These are phyloP conservation scores for Penicillium sp. DNA, from an alignment of 2,329 filamentous ascomycete species.

Conservation along the genomic window DNA sequence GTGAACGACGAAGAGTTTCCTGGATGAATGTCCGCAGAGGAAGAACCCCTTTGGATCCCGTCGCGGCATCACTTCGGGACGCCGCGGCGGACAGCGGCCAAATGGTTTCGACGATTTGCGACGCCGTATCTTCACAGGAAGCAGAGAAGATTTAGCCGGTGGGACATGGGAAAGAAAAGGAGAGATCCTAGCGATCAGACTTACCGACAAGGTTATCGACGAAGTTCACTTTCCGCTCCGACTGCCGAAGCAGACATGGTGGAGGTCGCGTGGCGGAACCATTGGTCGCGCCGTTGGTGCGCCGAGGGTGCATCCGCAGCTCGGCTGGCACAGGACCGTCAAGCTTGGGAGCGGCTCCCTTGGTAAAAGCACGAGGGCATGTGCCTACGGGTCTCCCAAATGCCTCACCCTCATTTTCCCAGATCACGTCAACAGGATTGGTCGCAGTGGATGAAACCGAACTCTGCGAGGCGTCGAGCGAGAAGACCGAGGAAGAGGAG, in stretches of 20 bases:
- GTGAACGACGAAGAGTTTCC: slow-evolving; percentile 90
- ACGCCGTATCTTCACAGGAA: slow-evolving; percentile 76
- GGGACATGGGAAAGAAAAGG: slow-evolving; percentile 28
- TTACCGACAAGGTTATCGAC: slow-evolving; percentile 98
- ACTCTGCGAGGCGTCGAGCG: slow-evolving; percentile 66
- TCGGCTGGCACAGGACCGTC: slow-evolving; percentile 43
- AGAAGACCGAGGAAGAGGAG: slow-evolving; percentile 77
- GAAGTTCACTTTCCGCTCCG: slow-evolving; percentile 90
- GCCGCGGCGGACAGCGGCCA: slow-evolving; percentile 88
- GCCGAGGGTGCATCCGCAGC: slow-evolving; percentile 56
- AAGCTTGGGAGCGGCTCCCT: slow-evolving; percentile 33
- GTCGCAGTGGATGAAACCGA: slow-evolving; percentile 70
- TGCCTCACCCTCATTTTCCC: slow-evolving; percentile 43
- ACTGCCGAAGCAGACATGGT: slow-evolving; percentile 79
- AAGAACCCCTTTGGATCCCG: slow-evolving; percentile 73
- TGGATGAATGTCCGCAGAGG: slow-evolving; percentile 95
- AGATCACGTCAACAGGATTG: slow-evolving; percentile 58
- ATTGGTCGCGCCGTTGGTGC: slow-evolving; percentile 54
- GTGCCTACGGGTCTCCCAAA: slow-evolving; percentile 29
- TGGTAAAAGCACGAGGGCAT: slow-evolving; percentile 30
- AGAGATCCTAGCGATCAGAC: slow-evolving; percentile 42
- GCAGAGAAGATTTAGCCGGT: slow-evolving; percentile 27
- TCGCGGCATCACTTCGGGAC: slow-evolving; percentile 67
- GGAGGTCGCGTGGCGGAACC: slow-evolving; percentile 60
- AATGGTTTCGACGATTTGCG: slow-evolving; percentile 94